These are phyloP conservation scores for Penicillium freii DNA, from an alignment of 2,329 filamentous ascomycete genomes.

Conservation along the genomic window DNA sequence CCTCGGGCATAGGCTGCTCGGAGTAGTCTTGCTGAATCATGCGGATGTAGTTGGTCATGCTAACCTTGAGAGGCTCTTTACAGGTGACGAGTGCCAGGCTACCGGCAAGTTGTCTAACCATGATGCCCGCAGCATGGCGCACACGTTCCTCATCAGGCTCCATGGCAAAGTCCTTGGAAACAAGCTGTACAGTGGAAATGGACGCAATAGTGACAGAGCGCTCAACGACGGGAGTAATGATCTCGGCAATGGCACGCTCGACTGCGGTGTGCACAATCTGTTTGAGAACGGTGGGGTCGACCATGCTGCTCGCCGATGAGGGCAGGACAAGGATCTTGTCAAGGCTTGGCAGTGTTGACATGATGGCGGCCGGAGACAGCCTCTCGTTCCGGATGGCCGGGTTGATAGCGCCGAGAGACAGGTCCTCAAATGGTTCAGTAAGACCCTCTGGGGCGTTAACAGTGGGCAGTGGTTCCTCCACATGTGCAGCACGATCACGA, in stretches of 20 bases:
- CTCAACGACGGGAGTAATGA: conserved; percentile 96
- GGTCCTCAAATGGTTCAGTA: conserved; percentile 79
- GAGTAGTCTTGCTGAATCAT: conserved; percentile 66
- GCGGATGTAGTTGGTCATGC: conserved; percentile 97
- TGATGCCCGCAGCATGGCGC: conserved; percentile 80
- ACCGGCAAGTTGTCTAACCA: conserved; percentile 92
- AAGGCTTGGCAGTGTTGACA: conserved; percentile 79
- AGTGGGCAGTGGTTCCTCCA: conserved; percentile 54
- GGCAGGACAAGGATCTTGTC: conserved; percentile 77
- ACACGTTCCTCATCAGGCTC: conserved; percentile 87
- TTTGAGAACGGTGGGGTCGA: conserved; percentile 64
- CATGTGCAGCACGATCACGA: conserved; percentile 68
- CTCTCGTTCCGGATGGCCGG: conserved; percentile 67
- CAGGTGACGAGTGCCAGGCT: conserved; percentile 96
- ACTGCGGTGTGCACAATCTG: conserved; percentile 82
- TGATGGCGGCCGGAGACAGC: conserved; percentile 73
- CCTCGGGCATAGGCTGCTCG: conserved; percentile 78
- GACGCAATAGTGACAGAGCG: conserved; percentile 96
- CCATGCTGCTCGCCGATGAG: conserved; percentile 71
- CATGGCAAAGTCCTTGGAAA: conserved; percentile 93
- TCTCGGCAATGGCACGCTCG: conserved; percentile 87
- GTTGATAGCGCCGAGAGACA: conserved; percentile 72
- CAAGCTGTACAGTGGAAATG: conserved; percentile 92
- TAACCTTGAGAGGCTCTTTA: conserved; percentile 92
- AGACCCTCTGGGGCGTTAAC: conserved; percentile 64